Conservation (phyloP, 2,329 filamentous ascomycete genomes). For the Gyromitra esculenta region DNA sequence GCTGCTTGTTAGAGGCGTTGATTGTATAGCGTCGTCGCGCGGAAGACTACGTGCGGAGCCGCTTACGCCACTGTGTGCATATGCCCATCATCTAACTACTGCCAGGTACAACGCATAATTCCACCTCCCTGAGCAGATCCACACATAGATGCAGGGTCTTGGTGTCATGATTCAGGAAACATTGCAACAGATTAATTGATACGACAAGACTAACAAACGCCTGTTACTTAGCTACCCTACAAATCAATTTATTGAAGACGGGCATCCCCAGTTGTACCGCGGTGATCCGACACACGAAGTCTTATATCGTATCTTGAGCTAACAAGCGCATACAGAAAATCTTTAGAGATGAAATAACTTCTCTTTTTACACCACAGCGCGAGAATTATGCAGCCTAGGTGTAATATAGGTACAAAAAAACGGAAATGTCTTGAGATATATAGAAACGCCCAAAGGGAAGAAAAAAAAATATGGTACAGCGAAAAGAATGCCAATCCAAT, state of each 20-base stretch:
- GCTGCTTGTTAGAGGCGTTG: neutral
- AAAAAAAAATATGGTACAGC: conserved; percentile 44
- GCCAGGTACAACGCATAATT: conserved; percentile 2
- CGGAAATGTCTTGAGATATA: conserved; percentile 44
- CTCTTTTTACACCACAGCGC: conserved; percentile 8
- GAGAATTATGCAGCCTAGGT: conserved; percentile 13
- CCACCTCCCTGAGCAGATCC: conserved; percentile 13
- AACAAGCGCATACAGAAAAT: neutral
- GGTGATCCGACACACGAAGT: neutral
- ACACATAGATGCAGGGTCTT: neutral
- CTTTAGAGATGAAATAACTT: conserved; percentile 4
- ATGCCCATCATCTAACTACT: neutral
- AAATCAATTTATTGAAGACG: conserved; percentile 3
- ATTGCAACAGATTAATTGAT: neutral
- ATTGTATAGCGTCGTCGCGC: neutral
- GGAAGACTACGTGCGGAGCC: conserved; percentile 16
- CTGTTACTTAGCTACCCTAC: neutral
- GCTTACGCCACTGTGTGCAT: neutral
- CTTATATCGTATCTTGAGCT: neutral
- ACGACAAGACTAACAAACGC: neutral
- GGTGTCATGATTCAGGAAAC: neutral
- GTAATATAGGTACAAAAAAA: conserved; percentile 41
- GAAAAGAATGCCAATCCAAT: conserved; percentile 50
- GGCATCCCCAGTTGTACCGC: neutral
- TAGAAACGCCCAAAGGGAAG: conserved; percentile 35